These are phyloP conservation scores for Pichia scutulata DNA, from an alignment of 805 yeast species.

Conservation along the genomic window DNA sequence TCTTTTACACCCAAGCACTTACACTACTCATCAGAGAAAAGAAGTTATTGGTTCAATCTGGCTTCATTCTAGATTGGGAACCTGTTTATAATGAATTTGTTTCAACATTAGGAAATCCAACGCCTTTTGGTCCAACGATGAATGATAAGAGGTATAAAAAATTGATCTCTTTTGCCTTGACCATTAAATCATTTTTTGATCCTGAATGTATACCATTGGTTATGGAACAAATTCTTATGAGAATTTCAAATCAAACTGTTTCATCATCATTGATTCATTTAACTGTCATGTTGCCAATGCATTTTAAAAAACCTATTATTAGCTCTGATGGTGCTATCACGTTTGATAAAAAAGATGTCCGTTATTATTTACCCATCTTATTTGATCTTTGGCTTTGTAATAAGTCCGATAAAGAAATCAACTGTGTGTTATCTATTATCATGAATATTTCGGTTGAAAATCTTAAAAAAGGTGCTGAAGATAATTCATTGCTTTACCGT, in stretches of 20 bases:
- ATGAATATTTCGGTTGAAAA: constrained; percentile 52
- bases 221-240: constrained; percentile 43
- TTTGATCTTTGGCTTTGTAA: constrained; percentile 67
- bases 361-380: constrained; percentile 52
- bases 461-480: constrained; percentile 28
- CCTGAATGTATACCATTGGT: constrained; percentile 40
- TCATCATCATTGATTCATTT: constrained; percentile 44
- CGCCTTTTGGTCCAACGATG: constrained; percentile 38
- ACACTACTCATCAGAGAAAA: constrained; percentile 46
- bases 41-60: constrained; percentile 31
- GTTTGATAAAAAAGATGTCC: constrained; percentile 25
- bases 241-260: constrained; percentile 48
- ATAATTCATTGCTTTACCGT: constrained; percentile 28
- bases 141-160: constrained; percentile 44
- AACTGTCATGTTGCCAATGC: constrained; percentile 45
- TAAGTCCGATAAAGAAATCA: constrained; percentile 45
- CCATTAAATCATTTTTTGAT: constrained; percentile 49
- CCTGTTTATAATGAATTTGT: constrained; percentile 33
- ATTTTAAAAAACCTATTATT: constrained; percentile 23
- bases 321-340: constrained; percentile 11
- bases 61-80: constrained; percentile 45
- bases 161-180: constrained; percentile 44
- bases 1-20: constrained; percentile 55
- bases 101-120: constrained; percentile 38
- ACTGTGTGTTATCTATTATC: constrained; percentile 52